Evolutionary conservation across 768 basidiomycete genomes (phyloP).

Genomic region (Collybiopsis luxurians): DNA sequence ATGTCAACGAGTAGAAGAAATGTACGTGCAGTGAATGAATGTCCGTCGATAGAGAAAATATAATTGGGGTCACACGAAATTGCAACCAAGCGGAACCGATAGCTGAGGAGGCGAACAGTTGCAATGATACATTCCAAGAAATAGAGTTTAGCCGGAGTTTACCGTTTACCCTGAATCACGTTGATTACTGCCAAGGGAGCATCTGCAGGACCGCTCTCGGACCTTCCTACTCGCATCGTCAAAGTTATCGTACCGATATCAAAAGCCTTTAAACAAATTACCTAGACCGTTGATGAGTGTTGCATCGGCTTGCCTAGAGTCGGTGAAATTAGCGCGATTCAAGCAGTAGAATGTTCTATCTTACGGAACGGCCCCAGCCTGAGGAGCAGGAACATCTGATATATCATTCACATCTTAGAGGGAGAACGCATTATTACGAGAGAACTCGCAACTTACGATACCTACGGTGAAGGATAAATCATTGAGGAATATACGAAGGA

Average conservation of each 20-base stretch:
- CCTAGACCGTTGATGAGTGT: slow-evolving; percentile 34
- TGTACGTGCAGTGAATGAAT: slow-evolving; percentile 2
- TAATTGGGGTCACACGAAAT: slow-evolving; percentile 20
- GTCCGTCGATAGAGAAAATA: slow-evolving; percentile 19
- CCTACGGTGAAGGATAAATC: background rate
- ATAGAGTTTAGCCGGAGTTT: background rate
- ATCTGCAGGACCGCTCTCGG: background rate
- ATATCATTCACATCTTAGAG: background rate
- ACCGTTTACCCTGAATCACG: slow-evolving; percentile 20
- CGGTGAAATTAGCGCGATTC: background rate
- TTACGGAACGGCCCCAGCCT: background rate
- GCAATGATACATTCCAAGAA: background rate
- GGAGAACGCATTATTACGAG: too few relatives aligned
- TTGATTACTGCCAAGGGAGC: slow-evolving; percentile 21
- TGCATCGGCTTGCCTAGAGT: slow-evolving; percentile 14
- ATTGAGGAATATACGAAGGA: slow-evolving; percentile 7
- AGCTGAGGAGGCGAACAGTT: slow-evolving; percentile 10
- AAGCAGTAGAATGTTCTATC: background rate
- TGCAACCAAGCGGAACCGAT: slow-evolving; percentile 24
- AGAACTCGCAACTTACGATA: background rate
- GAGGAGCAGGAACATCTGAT: background rate
- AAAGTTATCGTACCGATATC: background rate
- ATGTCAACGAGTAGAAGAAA: too few relatives aligned
- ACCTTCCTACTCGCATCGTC: background rate
- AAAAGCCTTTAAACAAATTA: background rate